Percentiles rank a stretch among this genome's conserved stretches.
Conservation (phyloP, 2,329 filamentous ascomycete species). For the Neurospora crassa region DNA sequence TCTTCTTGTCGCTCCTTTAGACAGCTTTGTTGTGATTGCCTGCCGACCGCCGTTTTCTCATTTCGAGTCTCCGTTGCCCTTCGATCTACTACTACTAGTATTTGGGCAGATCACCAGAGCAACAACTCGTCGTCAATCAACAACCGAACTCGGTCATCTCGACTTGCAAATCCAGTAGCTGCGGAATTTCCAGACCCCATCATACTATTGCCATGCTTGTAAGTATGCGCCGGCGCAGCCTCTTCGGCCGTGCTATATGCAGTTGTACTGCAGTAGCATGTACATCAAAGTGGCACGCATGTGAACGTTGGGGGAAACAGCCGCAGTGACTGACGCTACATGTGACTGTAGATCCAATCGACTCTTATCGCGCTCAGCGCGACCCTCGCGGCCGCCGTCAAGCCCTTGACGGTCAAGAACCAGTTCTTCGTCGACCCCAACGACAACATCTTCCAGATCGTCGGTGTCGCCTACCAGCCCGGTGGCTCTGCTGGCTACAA, state of each 20-base stretch:
- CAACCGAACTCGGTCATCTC: background rate
- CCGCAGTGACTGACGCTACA: conserved; percentile 3
- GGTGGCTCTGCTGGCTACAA: conserved; percentile 55
- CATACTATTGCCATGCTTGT: conserved; percentile 8
- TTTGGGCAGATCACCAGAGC: background rate
- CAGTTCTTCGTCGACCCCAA: conserved; percentile 52
- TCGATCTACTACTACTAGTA: background rate
- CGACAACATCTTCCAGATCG: conserved; percentile 54
- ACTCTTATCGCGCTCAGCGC: conserved; percentile 44
- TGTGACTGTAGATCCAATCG: conserved; percentile 25
- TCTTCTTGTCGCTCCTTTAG: conserved; percentile 20
- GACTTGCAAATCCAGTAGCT: background rate
- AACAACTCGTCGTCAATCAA: background rate
- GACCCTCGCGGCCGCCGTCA: conserved; percentile 45
- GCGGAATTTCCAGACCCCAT: background rate
- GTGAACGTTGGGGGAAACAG: background rate
- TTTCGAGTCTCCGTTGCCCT: background rate
- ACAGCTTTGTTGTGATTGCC: background rate
- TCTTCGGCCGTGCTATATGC: background rate
- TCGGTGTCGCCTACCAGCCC: conserved; percentile 61
- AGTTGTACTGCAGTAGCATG: background rate
- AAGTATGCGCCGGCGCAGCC: conserved; percentile 1
- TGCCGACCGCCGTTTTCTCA: background rate
- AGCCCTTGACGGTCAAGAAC: conserved; percentile 45
- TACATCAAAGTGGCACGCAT: background rate